Evolutionary conservation across 2,329 filamentous ascomycete genomes (phyloP).

Genomic region (Colletotrichum tofieldiae): DNA sequence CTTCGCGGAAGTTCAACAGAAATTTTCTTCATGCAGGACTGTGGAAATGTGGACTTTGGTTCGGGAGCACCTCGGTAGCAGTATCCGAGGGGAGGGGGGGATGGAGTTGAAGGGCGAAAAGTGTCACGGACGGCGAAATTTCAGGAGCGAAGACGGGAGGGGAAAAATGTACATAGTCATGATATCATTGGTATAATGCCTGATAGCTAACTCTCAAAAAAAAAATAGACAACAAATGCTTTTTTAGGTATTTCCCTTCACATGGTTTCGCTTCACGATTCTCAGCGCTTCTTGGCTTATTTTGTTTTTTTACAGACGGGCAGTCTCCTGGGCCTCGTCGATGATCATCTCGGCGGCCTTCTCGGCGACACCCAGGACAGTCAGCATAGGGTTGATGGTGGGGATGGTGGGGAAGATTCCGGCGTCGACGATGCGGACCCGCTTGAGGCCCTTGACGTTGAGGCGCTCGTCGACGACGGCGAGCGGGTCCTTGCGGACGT

Average conservation of each 20-base stretch:
- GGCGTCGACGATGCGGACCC: conserved; percentile 58
- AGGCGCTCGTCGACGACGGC: conserved; percentile 70
- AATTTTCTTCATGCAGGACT: background rate
- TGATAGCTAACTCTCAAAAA: conserved; percentile 32
- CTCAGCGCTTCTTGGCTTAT: background rate
- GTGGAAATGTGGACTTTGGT: conserved; percentile 8
- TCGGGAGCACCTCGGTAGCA: background rate
- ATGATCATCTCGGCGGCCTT: conserved; percentile 87
- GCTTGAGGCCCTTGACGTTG: conserved; percentile 55
- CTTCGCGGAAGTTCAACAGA: background rate
- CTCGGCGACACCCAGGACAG: conserved; percentile 87
- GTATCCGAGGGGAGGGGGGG: background rate
- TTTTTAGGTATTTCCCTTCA: conserved; percentile 22
- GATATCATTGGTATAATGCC: conserved; percentile 44
- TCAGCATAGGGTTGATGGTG: conserved; percentile 92
- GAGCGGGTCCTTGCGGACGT: conserved; percentile 76
- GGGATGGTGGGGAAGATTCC: conserved; percentile 92
- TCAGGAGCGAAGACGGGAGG: background rate
- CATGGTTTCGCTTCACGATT: conserved; percentile 3
- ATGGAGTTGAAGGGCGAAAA: background rate
- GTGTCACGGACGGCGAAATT: background rate
- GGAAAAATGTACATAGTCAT: conserved; percentile 19
- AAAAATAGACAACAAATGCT: conserved; percentile 35
- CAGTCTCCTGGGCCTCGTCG: conserved; percentile 65
- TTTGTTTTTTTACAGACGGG: conserved; percentile 35